Evolutionary conservation across 257 asterid species (phyloP).

Genomic region (Agastache rugosa): DNA sequence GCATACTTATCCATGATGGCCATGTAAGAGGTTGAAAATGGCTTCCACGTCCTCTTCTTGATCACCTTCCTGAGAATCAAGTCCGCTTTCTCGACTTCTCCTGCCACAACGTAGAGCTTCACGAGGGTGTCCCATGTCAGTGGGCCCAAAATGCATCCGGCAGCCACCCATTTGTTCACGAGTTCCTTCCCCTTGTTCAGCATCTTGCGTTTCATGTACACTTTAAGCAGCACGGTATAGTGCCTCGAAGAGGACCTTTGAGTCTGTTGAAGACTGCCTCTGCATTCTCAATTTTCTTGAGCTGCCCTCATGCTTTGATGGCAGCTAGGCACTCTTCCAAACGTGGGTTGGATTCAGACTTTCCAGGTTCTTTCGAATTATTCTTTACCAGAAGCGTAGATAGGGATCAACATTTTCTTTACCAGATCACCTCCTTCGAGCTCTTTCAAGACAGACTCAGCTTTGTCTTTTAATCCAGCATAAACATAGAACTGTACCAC

Average conservation of each 20-base stretch:
- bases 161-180: constrained; percentile 65
- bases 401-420: constrained; percentile 55
- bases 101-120: constrained; percentile 65
- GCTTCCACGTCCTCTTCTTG: constrained; percentile 47
- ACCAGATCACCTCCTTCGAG: constrained; percentile 56
- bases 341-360: constrained; percentile 54
- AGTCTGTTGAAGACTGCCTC: constrained; percentile 61
- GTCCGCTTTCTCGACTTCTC: constrained; percentile 75
- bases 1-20: constrained; percentile 65
- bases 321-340: constrained; percentile 56
- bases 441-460: constrained; percentile 64
- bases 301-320: constrained; percentile 76
- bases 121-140: constrained; percentile 74
- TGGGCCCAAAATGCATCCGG: constrained; percentile 55
- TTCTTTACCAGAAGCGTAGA: too few species aligned
- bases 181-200: constrained; percentile 72
- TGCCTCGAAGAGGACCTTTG: constrained; percentile 51
- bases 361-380: constrained; percentile 74
- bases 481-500: constrained; percentile 55
- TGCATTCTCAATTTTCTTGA: constrained; percentile 61
- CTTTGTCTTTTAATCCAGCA: constrained; percentile 64
- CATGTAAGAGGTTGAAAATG: constrained; percentile 50
- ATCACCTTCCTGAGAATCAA: constrained; percentile 55
- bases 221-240: constrained; percentile 51
- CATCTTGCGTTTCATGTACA: constrained; percentile 65